phyloP scores from a whole-genome alignment of 306 rosid species.

The Begonia masoniana region DNA sequence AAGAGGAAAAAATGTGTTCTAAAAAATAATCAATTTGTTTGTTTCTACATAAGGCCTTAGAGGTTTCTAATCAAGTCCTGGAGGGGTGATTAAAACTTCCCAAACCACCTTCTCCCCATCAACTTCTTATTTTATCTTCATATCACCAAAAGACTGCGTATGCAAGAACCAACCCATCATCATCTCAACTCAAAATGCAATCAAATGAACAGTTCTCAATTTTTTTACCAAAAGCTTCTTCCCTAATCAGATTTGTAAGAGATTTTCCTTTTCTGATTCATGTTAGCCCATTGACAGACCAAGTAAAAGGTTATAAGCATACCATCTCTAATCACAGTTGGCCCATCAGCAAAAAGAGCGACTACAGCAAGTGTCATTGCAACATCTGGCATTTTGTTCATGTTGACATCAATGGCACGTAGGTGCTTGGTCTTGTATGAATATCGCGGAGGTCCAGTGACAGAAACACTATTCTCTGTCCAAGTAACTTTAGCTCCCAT shows the following conservation, averaged over 20 bases:
- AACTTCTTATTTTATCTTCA: too few species aligned
- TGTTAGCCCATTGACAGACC: too few species aligned
- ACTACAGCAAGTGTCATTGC: slow-evolving; percentile 99
- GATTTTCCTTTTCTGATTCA: too few species aligned
- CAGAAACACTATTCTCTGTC: slow-evolving; percentile 86
- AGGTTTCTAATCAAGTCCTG: too few species aligned
- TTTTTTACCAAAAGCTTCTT: too few species aligned
- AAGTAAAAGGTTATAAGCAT: slow-evolving; percentile 9
- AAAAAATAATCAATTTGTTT: too few species aligned
- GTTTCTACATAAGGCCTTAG: too few species aligned
- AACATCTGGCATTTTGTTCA: slow-evolving; percentile 99
- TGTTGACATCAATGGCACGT: slow-evolving; percentile 76
- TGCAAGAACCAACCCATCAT: not conserved
- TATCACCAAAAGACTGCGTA: not conserved
- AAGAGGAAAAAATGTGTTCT: too few species aligned
- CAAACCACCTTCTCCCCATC: too few species aligned
- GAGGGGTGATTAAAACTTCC: too few species aligned
- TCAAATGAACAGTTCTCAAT: too few species aligned
- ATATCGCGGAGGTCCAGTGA: slow-evolving; percentile 64
- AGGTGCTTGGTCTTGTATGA: slow-evolving; percentile 50
- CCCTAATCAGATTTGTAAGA: too few species aligned
- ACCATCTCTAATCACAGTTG: slow-evolving; percentile 92
- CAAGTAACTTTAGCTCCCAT: slow-evolving; percentile 98
- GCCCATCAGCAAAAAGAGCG: slow-evolving; percentile 84
- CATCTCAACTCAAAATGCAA: slow-evolving; percentile 1